These are phyloP conservation scores for Ulmus americana DNA, from an alignment of 331 rosid species.

Conservation along the genomic window DNA sequence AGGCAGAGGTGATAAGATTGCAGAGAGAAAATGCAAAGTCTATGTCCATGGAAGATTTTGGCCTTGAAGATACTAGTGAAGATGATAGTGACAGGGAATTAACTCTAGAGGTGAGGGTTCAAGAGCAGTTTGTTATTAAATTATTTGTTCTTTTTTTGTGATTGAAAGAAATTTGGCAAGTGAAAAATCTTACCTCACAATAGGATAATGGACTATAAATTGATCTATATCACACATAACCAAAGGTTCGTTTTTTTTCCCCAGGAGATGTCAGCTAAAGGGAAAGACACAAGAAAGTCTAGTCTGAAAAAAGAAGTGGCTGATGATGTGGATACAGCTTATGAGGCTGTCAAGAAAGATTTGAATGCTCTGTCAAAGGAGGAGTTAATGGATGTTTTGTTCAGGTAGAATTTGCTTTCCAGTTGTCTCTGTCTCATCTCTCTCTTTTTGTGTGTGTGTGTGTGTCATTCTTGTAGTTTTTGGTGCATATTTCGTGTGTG, in stretches of 20 bases:
- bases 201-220: conserved; percentile 7
- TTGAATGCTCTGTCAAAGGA: conserved; percentile 64
- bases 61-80: conserved; percentile 39
- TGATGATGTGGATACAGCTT: conserved; percentile 32
- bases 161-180: not conserved
- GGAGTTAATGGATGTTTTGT: conserved; percentile 57
- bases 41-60: conserved; percentile 62
- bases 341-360: conserved; percentile 53
- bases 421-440: too few species aligned
- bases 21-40: conserved; percentile 55
- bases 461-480: too few species aligned
- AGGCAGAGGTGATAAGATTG: conserved; percentile 44
- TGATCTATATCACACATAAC: conserved; percentile 11
- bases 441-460: too few species aligned
- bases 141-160: conserved; percentile 9
- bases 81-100: conserved; percentile 42
- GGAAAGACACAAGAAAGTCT: conserved; percentile 25
- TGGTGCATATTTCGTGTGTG: too few species aligned
- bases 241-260: not conserved
- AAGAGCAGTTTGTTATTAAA: conserved; percentile 1
- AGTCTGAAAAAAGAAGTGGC: conserved; percentile 14
- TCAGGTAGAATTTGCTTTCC: conserved; percentile 41
- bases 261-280: conserved; percentile 58
- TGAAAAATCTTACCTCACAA: not conserved
- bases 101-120: conserved; percentile 51